phyloP scores from a whole-genome alignment of 305 asterid species.

The Rubia peregrina region DNA sequence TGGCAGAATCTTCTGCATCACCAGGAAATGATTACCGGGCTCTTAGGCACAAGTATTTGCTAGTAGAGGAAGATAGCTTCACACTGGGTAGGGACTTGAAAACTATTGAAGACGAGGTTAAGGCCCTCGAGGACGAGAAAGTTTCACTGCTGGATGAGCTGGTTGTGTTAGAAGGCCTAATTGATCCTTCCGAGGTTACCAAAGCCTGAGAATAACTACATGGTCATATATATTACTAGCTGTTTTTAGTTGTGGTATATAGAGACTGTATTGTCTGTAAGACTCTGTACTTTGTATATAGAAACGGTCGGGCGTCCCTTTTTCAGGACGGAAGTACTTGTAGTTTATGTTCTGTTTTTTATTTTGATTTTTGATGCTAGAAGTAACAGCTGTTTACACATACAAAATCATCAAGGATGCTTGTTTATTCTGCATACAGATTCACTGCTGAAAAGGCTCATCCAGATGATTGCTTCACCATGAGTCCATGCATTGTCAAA shows the following conservation, averaged over 20 bases:
- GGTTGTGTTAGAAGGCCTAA: conserved; percentile 86
- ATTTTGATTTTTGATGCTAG: too few species aligned
- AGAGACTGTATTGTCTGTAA: not conserved
- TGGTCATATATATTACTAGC: not conserved
- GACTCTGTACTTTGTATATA: not conserved
- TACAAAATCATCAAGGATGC: too few species aligned
- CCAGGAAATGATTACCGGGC: conserved; percentile 61
- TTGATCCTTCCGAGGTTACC: conserved; percentile 60
- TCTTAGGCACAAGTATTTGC: conserved; percentile 68
- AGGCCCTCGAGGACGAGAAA: conserved; percentile 74
- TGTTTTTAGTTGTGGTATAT: not conserved
- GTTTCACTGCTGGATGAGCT: conserved; percentile 69
- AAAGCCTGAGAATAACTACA: conserved; percentile 27
- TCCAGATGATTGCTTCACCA: too few species aligned
- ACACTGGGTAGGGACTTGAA: conserved; percentile 55
- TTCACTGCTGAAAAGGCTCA: too few species aligned
- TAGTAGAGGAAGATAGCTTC: conserved; percentile 73
- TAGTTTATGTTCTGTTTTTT: too few species aligned
- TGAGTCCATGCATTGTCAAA: too few species aligned
- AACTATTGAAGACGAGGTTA: conserved; percentile 58
- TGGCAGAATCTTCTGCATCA: conserved; percentile 40
- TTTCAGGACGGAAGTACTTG: not conserved
- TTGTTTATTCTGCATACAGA: too few species aligned
- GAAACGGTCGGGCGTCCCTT: not conserved
- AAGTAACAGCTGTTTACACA: too few species aligned